phyloP scores from a whole-genome alignment of 768 basidiomycete species.

The Coprinopsis sp. region DNA sequence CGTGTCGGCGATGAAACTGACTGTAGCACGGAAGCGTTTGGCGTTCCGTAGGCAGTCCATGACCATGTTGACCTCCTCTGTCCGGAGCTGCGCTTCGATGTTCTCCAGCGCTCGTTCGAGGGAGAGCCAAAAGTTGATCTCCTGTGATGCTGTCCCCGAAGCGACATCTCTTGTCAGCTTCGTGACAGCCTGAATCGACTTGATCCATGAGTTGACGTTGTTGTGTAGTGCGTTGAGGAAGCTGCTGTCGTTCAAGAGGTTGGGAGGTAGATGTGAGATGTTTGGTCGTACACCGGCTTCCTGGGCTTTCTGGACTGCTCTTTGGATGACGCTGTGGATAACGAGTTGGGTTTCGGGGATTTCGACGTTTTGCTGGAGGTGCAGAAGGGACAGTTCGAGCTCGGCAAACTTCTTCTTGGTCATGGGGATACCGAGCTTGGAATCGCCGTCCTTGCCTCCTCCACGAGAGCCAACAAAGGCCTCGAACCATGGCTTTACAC shows the following conservation, averaged over 20 bases:
- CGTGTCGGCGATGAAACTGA: slow-evolving; percentile 97
- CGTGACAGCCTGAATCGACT: slow-evolving; percentile 94
- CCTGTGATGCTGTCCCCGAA: slow-evolving; percentile 94
- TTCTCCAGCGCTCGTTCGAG: slow-evolving; percentile 90
- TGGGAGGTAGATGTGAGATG: slow-evolving; percentile 67
- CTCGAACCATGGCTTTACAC: slow-evolving; percentile 98
- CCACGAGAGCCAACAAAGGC: slow-evolving; percentile 88
- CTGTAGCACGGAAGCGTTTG: slow-evolving; percentile 94
- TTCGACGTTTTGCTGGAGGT: slow-evolving; percentile 98
- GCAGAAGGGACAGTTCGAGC: slow-evolving; percentile 87
- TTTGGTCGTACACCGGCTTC: slow-evolving; percentile 58
- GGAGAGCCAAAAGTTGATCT: slow-evolving; percentile 98
- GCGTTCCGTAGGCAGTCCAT: slow-evolving; percentile 94
- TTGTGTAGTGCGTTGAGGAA: slow-evolving; percentile 92
- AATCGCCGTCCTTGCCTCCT: slow-evolving; percentile 69
- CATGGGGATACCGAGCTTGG: slow-evolving; percentile 92
- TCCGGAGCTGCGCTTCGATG: slow-evolving; percentile 87
- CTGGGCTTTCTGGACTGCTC: slow-evolving; percentile 76
- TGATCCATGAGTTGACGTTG: slow-evolving; percentile 97
- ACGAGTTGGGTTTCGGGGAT: slow-evolving; percentile 94
- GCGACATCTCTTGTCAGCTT: slow-evolving; percentile 92
- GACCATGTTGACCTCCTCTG: slow-evolving; percentile 88
- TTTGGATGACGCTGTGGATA: slow-evolving; percentile 85
- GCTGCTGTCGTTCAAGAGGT: slow-evolving; percentile 76
- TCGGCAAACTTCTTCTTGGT: slow-evolving; percentile 99